Percentiles rank a stretch among this genome's conserved stretches.
Conservation (phyloP, 768 basidiomycete genomes). For the Rhodotorula graminis region DNA sequence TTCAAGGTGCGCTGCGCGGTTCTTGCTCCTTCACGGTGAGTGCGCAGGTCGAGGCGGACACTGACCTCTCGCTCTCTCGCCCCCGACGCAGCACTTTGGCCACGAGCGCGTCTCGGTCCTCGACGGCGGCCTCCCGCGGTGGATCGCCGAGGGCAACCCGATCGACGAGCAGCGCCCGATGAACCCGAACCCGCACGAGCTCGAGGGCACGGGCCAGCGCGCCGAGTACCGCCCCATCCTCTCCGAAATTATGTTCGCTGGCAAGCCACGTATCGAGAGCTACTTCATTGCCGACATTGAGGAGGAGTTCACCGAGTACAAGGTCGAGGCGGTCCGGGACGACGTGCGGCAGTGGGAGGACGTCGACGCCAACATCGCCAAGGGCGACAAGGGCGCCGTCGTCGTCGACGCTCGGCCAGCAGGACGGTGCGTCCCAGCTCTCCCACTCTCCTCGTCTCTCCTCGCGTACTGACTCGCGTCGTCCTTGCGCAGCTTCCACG, state of each 20-base stretch:
- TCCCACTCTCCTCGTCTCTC: neutral
- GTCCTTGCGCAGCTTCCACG: conserved; percentile 61
- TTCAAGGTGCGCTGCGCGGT: conserved; percentile 56
- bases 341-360: conserved; percentile 24
- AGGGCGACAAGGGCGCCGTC: conserved; percentile 60
- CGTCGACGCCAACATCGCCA: conserved; percentile 42
- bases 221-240: conserved; percentile 16
- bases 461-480: too few relatives aligned
- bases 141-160: conserved; percentile 46
- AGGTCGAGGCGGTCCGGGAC: conserved; percentile 14
- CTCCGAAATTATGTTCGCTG: conserved; percentile 20
- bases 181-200: conserved; percentile 24
- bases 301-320: conserved; percentile 50
- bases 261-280: conserved; percentile 26
- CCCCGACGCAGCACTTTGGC: conserved; percentile 58
- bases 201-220: neutral
- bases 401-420: conserved; percentile 81
- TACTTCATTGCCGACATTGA: conserved; percentile 33
- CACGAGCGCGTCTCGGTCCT: conserved; percentile 80
- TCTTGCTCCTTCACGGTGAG: too few relatives aligned
- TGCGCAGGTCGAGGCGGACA: neutral
- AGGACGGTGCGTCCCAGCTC: conserved; percentile 59
- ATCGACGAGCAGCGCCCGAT: neutral
- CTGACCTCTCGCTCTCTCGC: neutral
- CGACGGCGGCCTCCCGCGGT: conserved; percentile 72